Evolutionary conservation across 1,139 yeast genomes (phyloP), one percentile per base, ranked within the genome.

Genomic region (Scheffersomyces cryptocercus): DNA sequence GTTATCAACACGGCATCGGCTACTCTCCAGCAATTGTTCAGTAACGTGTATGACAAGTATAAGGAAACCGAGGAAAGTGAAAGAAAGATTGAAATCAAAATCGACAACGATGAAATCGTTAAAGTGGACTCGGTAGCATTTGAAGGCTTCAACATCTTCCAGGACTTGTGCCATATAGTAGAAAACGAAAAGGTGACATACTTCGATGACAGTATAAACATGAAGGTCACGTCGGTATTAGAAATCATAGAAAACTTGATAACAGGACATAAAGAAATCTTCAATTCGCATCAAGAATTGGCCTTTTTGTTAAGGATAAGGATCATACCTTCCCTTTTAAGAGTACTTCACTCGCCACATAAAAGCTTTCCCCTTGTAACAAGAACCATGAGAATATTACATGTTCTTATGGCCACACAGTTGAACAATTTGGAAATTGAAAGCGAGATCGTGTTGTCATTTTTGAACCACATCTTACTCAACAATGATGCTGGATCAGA

Each of bases 1-100:
- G 96, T 93, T 3, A 76, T 82, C n/a, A 91, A 90, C 54, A 88
- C 98, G 0, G 97, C 97, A 0, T 82, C 89, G 38, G 99, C 98
- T 2, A 89, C 98, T 2, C 75, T 90, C 38, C 95, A 90, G 52
- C 98, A 93, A 60, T 67, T 93, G 37, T 78, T 90, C 40, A 81
- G 85, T 34, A 80, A 85, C 32, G 77, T 89, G 0, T 91, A 84
- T 61, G 97, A 90, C 46, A 78, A 83, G 44, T 77, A 81, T 3
- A 62, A 59, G 12, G 68, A 64, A 3, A 76, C 70, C 40, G 77
- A 32, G 5, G 42, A 44, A 6, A 49, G 36, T n/a, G 44, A 39
- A 4, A 28, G 11, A 28, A 13, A 14, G 8, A 14, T 31, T 39
- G 64, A 65, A 28, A 72, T 78, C 1, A 53, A 59, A 0, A 56